Evolutionary conservation across 2,329 filamentous ascomycete species (phyloP).

Genomic region (Fusarium dimerum): DNA sequence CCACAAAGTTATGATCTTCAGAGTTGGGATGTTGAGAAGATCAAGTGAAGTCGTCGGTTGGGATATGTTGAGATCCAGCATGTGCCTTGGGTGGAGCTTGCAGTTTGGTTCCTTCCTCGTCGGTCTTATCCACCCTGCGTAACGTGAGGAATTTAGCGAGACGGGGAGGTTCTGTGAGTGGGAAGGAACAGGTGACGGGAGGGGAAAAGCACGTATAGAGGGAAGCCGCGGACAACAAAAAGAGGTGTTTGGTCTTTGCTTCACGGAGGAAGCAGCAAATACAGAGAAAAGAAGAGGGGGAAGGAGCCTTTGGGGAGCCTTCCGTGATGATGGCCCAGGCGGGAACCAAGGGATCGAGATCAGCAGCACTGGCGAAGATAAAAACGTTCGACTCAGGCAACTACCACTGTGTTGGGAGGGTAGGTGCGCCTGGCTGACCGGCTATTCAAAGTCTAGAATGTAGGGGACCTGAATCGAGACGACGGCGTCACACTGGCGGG

Average conservation of each 20-base stretch:
- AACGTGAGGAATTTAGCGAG: constrained; percentile 26
- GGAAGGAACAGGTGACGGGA: background rate
- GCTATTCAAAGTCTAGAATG: too few relatives aligned
- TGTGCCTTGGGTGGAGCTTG: background rate
- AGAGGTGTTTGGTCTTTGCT: background rate
- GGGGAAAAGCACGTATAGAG: background rate
- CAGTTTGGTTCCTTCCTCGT: background rate
- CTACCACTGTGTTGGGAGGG: background rate
- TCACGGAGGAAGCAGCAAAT: background rate
- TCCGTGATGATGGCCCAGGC: background rate
- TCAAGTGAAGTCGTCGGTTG: background rate
- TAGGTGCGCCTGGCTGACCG: background rate
- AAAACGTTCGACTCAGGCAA: background rate
- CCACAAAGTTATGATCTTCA: background rate
- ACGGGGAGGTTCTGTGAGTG: constrained; percentile 6
- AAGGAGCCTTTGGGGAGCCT: background rate
- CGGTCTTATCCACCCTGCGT: constrained; percentile 16
- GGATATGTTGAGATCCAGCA: background rate
- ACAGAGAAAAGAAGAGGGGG: background rate
- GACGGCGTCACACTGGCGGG: background rate
- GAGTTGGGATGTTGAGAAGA: background rate
- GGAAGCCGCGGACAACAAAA: background rate
- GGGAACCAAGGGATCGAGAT: background rate
- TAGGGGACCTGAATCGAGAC: too few relatives aligned
- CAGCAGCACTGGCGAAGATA: background rate